These are phyloP conservation scores for Gamarada debralockiae DNA, from an alignment of 495 filamentous ascomycete genomes.

Conservation along the genomic window DNA sequence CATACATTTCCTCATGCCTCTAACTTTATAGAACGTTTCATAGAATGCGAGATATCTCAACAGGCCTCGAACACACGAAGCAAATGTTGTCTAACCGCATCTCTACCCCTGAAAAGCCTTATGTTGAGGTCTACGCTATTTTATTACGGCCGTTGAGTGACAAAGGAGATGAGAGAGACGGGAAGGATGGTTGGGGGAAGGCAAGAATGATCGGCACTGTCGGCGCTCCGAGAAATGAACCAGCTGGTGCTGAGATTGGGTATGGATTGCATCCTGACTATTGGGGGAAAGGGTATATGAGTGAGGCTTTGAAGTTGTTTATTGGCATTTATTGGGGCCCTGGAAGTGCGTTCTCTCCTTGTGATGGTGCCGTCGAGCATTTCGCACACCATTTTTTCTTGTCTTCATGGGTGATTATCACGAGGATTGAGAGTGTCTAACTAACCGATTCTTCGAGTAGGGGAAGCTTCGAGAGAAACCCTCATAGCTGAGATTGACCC, in stretches of 20 bases:
- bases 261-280: conserved; percentile 18
- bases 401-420: not conserved
- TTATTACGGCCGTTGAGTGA: not conserved
- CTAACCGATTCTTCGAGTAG: not conserved
- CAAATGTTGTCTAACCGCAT: not conserved
- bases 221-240: conserved; percentile 1
- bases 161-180: too few relatives aligned
- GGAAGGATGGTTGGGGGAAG: too few relatives aligned
- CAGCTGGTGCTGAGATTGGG: conserved; percentile 5
- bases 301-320: conserved; percentile 19
- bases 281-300: conserved; percentile 23
- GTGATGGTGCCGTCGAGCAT: not conserved
- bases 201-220: conserved; percentile 16
- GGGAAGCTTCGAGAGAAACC: not conserved
- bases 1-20: not conserved
- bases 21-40: not conserved
- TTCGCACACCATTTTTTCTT: not conserved
- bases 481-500: conserved; percentile 14
- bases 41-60: not conserved
- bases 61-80: not conserved
- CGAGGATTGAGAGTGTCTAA: not conserved
- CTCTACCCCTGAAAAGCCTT: conserved; percentile 8
- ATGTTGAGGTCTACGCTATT: conserved; percentile 6
- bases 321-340: conserved; percentile 13
- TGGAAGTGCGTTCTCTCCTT: conserved; percentile 7